Base-by-base conservation (phyloP, 768 basidiomycete species). In the Kwoniella bestiolae region DNA sequence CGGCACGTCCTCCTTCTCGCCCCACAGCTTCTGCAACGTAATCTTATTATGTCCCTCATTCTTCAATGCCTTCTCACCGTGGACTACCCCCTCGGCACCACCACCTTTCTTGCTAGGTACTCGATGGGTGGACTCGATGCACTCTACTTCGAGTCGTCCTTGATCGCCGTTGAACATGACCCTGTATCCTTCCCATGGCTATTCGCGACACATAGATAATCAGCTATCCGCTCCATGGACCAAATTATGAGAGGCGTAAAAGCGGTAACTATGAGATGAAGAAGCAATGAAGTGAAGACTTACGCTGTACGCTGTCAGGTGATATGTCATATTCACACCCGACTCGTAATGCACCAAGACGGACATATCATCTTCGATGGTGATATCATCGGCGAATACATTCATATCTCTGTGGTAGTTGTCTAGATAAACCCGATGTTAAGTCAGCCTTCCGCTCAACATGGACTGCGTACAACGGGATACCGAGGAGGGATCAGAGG, bases 111-210 rank as follows among this genome's bases (percentile, higher is more conserved):
- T 65, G 0, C 49, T 60, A 7, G 72, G 58, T 5, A 38, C 31
- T 26, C 74, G 67, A 56, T 71, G 66, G 1, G 74, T 52, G 16
- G 82, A 83, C 68, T 86, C 85, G 34, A 85, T 84, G 34, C 85
- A 85, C 63, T 84, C 84, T 16, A 85, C 81, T 77, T 86, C 85
- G 4, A 85, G 83, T 16, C 85, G 82, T 8, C 85, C 85, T 18
- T 82, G 80, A n/a, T 83, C 83, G 3, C 85, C 85, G 74, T 86
- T 85, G 80, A 85, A 85, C 83, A 84, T 84, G 51, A 86, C 85
- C 59, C 82, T 81, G 69, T 86, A 86, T 5, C 85, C 85, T 71
- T 68, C 68, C 71, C 72, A 76, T 51, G 72, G 72, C 71, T 74
- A 41, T 34, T 28, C 16, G 12, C n/a, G 11, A 21, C 35, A 66